phyloP scores from a whole-genome alignment of 176 grass and related monocot species.

The Metroxylon sagu region DNA sequence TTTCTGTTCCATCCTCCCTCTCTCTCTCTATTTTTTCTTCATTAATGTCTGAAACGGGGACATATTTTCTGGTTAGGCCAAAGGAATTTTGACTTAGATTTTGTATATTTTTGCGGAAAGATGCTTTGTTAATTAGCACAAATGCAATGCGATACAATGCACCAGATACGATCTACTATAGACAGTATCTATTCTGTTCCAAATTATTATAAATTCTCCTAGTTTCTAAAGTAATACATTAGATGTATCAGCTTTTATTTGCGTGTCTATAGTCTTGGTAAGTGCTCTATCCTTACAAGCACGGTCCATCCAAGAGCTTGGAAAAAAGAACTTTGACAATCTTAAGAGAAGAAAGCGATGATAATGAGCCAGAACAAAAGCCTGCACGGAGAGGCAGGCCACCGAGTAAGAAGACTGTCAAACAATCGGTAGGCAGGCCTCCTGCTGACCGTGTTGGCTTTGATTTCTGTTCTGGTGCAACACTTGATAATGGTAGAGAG shows the following conservation, averaged over 20 bases:
- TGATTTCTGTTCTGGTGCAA: constrained; percentile 37
- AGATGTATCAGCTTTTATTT: no score
- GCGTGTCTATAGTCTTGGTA: constrained; percentile 13
- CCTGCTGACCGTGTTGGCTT: constrained; percentile 37
- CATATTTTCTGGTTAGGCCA: no score
- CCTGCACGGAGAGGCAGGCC: constrained; percentile 61
- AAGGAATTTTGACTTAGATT: constrained; percentile 7
- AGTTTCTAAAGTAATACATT: no score
- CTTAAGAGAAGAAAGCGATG: constrained; percentile 90
- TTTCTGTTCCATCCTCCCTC: no score
- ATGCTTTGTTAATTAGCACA: constrained; percentile 76
- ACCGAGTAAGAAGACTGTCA: constrained; percentile 50
- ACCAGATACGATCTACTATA: constrained; percentile 83
- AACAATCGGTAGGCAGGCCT: constrained; percentile 50
- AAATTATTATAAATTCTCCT: neutral
- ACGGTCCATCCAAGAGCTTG: constrained; percentile 86
- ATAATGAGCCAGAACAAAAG: constrained; percentile 55
- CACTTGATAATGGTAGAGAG: constrained; percentile 40
- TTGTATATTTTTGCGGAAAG: constrained; percentile 51
- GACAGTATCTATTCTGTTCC: constrained; percentile 37
- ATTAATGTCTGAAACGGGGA: no score
- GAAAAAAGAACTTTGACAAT: constrained; percentile 90
- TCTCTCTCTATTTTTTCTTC: no score
- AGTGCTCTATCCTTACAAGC: constrained; percentile 36
- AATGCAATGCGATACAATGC: constrained; percentile 96